Conservation (phyloP, 805 yeast genomes). For the Yarrowia deformans region DNA sequence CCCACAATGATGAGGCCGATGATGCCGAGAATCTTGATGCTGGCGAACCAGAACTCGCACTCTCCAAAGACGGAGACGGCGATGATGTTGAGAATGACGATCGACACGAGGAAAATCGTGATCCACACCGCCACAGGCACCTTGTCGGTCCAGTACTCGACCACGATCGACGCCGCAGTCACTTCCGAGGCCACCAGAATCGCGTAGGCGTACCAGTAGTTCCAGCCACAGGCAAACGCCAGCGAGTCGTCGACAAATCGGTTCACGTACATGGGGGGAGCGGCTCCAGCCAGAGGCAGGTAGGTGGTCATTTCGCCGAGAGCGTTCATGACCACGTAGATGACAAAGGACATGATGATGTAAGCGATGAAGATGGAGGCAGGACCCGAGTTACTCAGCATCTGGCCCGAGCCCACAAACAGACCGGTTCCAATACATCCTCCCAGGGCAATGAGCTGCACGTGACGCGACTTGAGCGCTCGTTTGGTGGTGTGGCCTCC, state of each 20-base stretch:
- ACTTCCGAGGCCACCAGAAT: slow-evolving; percentile 57
- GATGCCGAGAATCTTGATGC: slow-evolving; percentile 67
- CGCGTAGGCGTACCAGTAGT: slow-evolving; percentile 59
- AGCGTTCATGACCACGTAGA: slow-evolving; percentile 69
- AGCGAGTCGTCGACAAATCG: slow-evolving; percentile 67
- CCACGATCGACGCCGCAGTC: slow-evolving; percentile 55
- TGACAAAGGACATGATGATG: slow-evolving; percentile 65
- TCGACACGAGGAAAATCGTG: slow-evolving; percentile 58
- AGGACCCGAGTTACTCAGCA: slow-evolving; percentile 75
- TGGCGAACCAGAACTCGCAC: slow-evolving; percentile 69
- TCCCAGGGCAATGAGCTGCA: slow-evolving; percentile 78
- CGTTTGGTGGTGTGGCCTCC: slow-evolving; percentile 41
- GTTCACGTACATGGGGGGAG: slow-evolving; percentile 64
- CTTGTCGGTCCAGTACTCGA: slow-evolving; percentile 57
- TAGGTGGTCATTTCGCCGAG: slow-evolving; percentile 64
- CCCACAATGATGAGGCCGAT: slow-evolving; percentile 71
- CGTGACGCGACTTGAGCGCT: slow-evolving; percentile 64
- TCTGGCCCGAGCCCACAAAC: slow-evolving; percentile 73
- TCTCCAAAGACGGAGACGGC: slow-evolving; percentile 61
- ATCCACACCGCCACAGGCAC: slow-evolving; percentile 62
- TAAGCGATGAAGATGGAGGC: slow-evolving; percentile 70
- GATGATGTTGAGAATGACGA: slow-evolving; percentile 55
- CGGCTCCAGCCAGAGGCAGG: slow-evolving; percentile 67
- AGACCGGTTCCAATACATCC: slow-evolving; percentile 82
- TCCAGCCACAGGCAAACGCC: slow-evolving; percentile 64